Conservation (phyloP, 768 basidiomycete genomes). For the Xanthoconium purpureum region DNA sequence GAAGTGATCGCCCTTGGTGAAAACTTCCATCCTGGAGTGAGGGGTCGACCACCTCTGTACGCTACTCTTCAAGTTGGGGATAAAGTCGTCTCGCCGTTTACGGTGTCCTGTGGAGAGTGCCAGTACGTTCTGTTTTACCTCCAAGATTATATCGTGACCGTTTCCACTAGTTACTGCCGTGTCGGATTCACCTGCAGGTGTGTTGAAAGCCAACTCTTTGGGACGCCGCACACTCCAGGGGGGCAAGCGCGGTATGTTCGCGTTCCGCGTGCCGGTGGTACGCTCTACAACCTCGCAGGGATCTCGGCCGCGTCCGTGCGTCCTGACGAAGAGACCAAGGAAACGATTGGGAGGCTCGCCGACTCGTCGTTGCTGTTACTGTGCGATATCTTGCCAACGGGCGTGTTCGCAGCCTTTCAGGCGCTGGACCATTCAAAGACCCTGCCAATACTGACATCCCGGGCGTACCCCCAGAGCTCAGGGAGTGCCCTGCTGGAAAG, state of each 20-base stretch:
- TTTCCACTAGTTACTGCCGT: slow-evolving; percentile 55
- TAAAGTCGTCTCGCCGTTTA: slow-evolving; percentile 78
- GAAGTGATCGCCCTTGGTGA: slow-evolving; percentile 65
- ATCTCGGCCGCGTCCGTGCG: slow-evolving; percentile 28
- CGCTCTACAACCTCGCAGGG: slow-evolving; percentile 60
- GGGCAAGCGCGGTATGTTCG: slow-evolving; percentile 80
- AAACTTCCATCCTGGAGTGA: slow-evolving; percentile 43
- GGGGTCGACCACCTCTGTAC: slow-evolving; percentile 61
- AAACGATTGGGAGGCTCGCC: slow-evolving; percentile 41
- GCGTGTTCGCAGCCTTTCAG: slow-evolving; percentile 72
- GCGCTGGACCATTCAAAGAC: slow-evolving; percentile 72
- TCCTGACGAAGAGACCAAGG: slow-evolving; percentile 31
- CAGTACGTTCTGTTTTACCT: slow-evolving; percentile 46
- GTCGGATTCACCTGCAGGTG: slow-evolving; percentile 74
- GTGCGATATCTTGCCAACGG: slow-evolving; percentile 79
- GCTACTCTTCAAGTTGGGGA: slow-evolving; percentile 65
- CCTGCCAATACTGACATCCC: slow-evolving; percentile 54
- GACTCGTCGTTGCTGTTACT: slow-evolving; percentile 70
- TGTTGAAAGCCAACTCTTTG: slow-evolving; percentile 58
- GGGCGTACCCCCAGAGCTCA: slow-evolving; percentile 51
- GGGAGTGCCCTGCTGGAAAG: slow-evolving; percentile 4
- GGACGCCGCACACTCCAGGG: slow-evolving; percentile 61
- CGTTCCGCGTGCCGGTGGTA: slow-evolving; percentile 77
- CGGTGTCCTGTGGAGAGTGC: slow-evolving; percentile 82
- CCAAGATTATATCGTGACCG: background rate